Percentiles rank a stretch among this genome's conserved stretches.
Conservation (phyloP, 805 yeast species). For the Candida corydali region DNA sequence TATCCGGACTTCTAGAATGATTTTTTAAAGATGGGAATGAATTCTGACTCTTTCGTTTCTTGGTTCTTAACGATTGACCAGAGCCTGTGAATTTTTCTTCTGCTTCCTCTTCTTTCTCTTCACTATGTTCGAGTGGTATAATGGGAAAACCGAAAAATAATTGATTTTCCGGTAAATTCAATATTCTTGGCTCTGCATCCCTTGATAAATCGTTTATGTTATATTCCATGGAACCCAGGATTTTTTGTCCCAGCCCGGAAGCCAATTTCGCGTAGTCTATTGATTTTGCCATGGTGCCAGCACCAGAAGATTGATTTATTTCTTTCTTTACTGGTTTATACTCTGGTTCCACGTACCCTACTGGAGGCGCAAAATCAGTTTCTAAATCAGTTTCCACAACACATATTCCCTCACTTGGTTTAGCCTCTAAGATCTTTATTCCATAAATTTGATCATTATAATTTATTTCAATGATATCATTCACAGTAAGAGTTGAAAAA, state of each 20-base stretch:
- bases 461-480: conserved; percentile 78
- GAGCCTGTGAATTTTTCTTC: conserved; percentile 52
- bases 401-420: conserved; percentile 84
- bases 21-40: conserved; percentile 55
- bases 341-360: conserved; percentile 94
- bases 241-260: conserved; percentile 54
- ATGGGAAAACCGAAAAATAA: conserved; percentile 92
- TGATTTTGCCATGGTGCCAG: conserved; percentile 74
- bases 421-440: conserved; percentile 81
- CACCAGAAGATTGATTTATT: conserved; percentile 29
- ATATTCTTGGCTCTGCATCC: conserved; percentile 65
- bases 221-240: conserved; percentile 55
- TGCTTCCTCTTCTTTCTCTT: conserved; percentile 22
- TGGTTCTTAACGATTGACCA: conserved; percentile 73
- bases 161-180: conserved; percentile 77
- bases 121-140: conserved; percentile 36
- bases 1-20: conserved; percentile 58
- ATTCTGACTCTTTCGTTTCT: conserved; percentile 61
- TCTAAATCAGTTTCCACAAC: conserved; percentile 95
- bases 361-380: conserved; percentile 98
- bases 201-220: conserved; percentile 45
- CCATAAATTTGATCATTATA: conserved; percentile 78
- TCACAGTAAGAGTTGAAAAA: conserved; percentile 80
- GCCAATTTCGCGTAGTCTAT: conserved; percentile 63
- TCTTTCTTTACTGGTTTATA: conserved; percentile 37